These are phyloP conservation scores for Aureobasidium sp. DNA, from an alignment of 2,329 filamentous ascomycete species.

Conservation along the genomic window DNA sequence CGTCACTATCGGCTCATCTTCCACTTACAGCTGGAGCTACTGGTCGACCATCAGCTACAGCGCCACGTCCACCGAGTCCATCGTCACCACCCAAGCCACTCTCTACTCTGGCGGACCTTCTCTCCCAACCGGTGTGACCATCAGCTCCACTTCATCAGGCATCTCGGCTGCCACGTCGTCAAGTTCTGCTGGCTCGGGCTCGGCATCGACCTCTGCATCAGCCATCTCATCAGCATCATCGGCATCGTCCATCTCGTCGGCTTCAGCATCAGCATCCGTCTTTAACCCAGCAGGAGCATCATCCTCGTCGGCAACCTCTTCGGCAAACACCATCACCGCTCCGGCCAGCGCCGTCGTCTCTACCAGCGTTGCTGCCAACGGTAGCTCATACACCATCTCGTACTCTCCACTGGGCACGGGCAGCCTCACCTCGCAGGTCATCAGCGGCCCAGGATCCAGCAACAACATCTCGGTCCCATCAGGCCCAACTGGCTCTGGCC, in stretches of 20 bases:
- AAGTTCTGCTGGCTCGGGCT: not conserved
- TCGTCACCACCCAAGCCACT: slow-evolving; percentile 2
- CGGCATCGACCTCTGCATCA: slow-evolving; percentile 10
- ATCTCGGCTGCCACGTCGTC: not conserved
- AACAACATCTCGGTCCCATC: slow-evolving; percentile 10
- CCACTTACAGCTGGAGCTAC: not conserved
- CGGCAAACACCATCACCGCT: not conserved
- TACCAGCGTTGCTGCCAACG: slow-evolving; percentile 4
- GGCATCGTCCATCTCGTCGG: not conserved
- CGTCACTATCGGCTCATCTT: not conserved
- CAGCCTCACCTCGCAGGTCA: slow-evolving; percentile 1
- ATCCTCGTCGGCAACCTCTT: not conserved
- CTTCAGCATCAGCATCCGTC: not conserved
- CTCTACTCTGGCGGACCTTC: slow-evolving; percentile 7
- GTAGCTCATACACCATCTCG: slow-evolving; percentile 9
- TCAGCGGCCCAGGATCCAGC: not conserved
- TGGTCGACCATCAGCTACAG: slow-evolving; percentile 9
- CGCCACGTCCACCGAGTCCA: not conserved
- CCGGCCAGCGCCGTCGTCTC: not conserved
- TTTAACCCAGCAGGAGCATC: not conserved
- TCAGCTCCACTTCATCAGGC: not conserved
- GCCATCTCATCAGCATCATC: slow-evolving; percentile 3
- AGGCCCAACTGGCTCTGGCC: not conserved
- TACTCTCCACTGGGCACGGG: slow-evolving; percentile 8
- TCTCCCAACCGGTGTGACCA: not conserved